Base-by-base conservation (phyloP, 805 yeast species). In the Ogataea methanolica region DNA sequence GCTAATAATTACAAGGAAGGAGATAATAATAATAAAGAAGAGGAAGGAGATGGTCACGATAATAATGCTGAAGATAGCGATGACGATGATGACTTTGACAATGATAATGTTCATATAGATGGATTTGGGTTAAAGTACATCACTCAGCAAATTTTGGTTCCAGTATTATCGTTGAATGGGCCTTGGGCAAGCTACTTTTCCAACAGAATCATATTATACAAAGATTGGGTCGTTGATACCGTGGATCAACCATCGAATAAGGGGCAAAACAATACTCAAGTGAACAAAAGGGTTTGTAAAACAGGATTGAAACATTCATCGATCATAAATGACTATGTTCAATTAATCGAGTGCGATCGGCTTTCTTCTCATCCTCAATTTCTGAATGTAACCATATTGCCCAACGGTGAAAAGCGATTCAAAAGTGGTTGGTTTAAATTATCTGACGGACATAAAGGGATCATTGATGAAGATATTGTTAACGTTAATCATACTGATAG, bases 141-240 rank as follows among this genome's bases (percentile, higher is more conserved):
- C 11, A 50, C 52, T n/a, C 68, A 65, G 47, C 57, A 54, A 33
- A 61, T 64, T 8, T 47, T 65, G n/a, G 67, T 65, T 1, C 69
- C 69, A 1, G 52, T 52, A 4, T 44, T 65, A 11, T 60, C 68
- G 5, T 40, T 65, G 37, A 63, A 56, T 36, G 60, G 62, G 1
- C 55, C 60, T 1, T 46, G 63, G 50, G 59, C 66, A 3, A 48
- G 50, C 34, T 58, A 57, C 39, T 65, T 51, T 44, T 57, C 62
- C 1, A 61, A 61, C 41, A 48, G 69, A 39, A 52, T 65, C 23
- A 58, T 65, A 3, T 35, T 65, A 9, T 64, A 57, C 43, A 58
- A 54, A 48, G 69, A 65, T 44, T 65, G 69, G 69, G 53, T 61
- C 6, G 40, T 44, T 34, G 49, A 51, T 17, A 50, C 22, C 4